Percentiles rank a stretch among this genome's conserved stretches.
These are phyloP conservation scores for Wolfiporia cocos DNA, from an alignment of 1,284 basidiomycete species.

Conservation along the genomic window DNA sequence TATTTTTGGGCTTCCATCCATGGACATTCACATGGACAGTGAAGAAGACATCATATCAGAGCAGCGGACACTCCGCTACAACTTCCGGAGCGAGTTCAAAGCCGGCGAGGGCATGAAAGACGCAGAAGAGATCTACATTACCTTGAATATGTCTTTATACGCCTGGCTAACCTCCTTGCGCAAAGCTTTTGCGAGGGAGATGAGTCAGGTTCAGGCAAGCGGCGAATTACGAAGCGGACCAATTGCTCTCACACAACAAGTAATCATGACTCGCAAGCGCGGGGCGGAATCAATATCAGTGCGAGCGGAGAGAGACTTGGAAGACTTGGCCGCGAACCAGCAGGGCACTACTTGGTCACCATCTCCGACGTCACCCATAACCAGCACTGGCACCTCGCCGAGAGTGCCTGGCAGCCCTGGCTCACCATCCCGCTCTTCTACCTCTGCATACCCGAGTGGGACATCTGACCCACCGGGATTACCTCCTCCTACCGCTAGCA, in stretches of 20 bases:
- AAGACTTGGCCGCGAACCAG: neutral
- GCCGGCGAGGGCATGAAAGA: constrained; percentile 45
- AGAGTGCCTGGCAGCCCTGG: constrained; percentile 7
- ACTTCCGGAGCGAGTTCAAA: constrained; percentile 68
- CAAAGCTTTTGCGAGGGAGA: constrained; percentile 66
- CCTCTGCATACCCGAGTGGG: constrained; percentile 6
- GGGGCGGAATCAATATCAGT: constrained; percentile 10
- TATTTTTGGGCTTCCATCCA: constrained; percentile 72
- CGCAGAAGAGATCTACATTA: constrained; percentile 73
- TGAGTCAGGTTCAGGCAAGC: constrained; percentile 62
- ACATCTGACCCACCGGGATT: constrained; percentile 4
- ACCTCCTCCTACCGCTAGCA: neutral
- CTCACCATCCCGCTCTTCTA: constrained; percentile 5
- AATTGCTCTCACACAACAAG: constrained; percentile 7
- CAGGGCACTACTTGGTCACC: neutral
- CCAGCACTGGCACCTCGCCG: no score
- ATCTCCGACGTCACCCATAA: constrained; percentile 2
- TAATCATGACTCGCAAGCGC: constrained; percentile 17
- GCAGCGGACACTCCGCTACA: constrained; percentile 47
- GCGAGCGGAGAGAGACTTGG: constrained; percentile 3
- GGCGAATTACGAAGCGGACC: constrained; percentile 40
- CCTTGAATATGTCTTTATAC: constrained; percentile 74
- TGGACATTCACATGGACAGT: constrained; percentile 74
- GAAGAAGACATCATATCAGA: constrained; percentile 44
- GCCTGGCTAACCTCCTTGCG: constrained; percentile 73